Conservation (phyloP, 768 basidiomycete species). For the Coprinopsis sp. region DNA sequence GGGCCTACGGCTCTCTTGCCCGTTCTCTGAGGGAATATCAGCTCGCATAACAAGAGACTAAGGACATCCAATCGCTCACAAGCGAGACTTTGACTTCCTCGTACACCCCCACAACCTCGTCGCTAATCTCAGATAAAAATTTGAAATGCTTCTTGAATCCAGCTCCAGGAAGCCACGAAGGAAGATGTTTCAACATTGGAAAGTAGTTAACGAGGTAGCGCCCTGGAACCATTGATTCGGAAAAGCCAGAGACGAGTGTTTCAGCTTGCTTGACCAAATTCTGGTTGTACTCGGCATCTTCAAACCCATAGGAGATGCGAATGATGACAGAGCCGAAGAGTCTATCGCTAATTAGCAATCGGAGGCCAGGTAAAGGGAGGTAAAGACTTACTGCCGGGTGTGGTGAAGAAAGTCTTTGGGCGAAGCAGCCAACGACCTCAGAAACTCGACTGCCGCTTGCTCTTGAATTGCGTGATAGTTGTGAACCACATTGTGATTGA, state of each 20-base stretch:
- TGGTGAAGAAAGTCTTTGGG: constrained; percentile 23
- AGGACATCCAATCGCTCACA: not conserved
- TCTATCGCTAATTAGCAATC: not conserved
- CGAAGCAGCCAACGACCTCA: constrained; percentile 15
- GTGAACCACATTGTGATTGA: constrained; percentile 19
- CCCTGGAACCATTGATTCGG: constrained; percentile 16
- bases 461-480: constrained; percentile 22
- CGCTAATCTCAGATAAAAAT: no score
- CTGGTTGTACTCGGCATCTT: not conserved
- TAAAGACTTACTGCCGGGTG: constrained; percentile 21
- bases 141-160: no score
- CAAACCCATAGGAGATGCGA: constrained; percentile 1
- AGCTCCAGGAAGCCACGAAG: constrained; percentile 11
- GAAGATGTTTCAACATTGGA: constrained; percentile 2
- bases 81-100: not conserved
- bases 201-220: constrained; percentile 6
- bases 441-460: constrained; percentile 17
- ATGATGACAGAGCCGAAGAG: constrained; percentile 7
- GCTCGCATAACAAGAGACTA: not conserved
- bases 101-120: not conserved
- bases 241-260: constrained; percentile 20
- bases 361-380: not conserved
- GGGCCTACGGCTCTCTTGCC: not conserved
- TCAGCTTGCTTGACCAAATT: constrained; percentile 20
- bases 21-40: not conserved